Evolutionary conservation across 1,284 basidiomycete genomes (phyloP).

Genomic region (Rhodotorula sp.): DNA sequence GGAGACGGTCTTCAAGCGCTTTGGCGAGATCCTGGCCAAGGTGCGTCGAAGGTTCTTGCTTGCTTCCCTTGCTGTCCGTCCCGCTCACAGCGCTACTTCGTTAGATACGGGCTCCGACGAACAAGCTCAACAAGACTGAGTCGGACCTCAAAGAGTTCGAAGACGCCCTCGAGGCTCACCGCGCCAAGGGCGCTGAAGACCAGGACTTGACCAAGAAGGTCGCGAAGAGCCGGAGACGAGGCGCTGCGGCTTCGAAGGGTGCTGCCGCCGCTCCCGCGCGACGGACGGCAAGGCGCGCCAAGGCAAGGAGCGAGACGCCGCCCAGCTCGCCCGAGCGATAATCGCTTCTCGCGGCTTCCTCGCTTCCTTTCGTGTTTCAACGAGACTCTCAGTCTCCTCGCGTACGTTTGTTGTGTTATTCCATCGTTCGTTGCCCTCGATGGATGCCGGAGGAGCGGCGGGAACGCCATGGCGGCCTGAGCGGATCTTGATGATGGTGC

Average conservation of each 20-base stretch:
- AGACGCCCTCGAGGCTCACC: slow-evolving; percentile 69
- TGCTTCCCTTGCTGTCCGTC: background rate
- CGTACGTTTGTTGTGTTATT: slow-evolving; percentile 9
- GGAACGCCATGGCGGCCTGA: no score
- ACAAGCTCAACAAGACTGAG: slow-evolving; percentile 82
- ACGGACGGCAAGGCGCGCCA: background rate
- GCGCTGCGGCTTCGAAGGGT: slow-evolving; percentile 1
- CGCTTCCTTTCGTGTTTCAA: slow-evolving; percentile 6
- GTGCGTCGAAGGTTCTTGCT: slow-evolving; percentile 50
- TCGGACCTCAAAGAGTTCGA: slow-evolving; percentile 88
- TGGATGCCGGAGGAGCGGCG: no score
- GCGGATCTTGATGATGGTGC: no score
- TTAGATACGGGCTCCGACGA: slow-evolving; percentile 56
- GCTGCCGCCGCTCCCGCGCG: background rate
- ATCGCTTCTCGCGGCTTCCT: background rate
- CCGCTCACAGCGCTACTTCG: background rate
- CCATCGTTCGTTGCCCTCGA: background rate
- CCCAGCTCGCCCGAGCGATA: slow-evolving; percentile 13
- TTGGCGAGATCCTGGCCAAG: slow-evolving; percentile 83
- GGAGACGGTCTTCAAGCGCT: slow-evolving; percentile 73
- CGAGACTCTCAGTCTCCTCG: background rate
- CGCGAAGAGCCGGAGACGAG: slow-evolving; percentile 52
- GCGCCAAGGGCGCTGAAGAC: slow-evolving; percentile 83
- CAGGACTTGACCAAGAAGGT: slow-evolving; percentile 82
- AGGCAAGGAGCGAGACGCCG: slow-evolving; percentile 17